A percentile compares a stretch with the other conserved stretches of the same genome.
These are phyloP conservation scores for Candida ipomoeae DNA, from an alignment of 805 yeast species.

Conservation along the genomic window DNA sequence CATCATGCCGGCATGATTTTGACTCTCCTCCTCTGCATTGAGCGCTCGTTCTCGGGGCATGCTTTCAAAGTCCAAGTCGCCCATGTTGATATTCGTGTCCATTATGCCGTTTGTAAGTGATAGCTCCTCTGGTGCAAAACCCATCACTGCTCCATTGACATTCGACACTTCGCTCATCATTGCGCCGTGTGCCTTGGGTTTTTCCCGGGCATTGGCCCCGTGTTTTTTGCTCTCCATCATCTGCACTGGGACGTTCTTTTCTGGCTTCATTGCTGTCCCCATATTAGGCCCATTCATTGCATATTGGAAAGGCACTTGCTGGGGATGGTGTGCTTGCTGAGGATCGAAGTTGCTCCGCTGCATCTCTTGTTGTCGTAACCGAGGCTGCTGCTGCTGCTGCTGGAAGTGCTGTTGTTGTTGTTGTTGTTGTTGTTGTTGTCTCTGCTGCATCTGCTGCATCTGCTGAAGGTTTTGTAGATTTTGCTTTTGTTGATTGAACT, in stretches of 20 bases:
- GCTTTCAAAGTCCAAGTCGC: not conserved
- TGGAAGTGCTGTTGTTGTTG: constrained; percentile 1
- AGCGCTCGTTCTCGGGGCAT: not conserved
- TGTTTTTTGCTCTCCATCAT: not conserved
- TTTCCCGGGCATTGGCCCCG: not conserved
- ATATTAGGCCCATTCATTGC: not conserved
- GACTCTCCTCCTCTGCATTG: not conserved
- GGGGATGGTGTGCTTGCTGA: not conserved
- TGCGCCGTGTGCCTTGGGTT: not conserved
- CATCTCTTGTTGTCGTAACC: not conserved
- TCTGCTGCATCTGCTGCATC: not conserved
- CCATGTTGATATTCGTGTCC: constrained; percentile 1
- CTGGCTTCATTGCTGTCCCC: not conserved
- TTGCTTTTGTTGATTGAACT: constrained; percentile 1
- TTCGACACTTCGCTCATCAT: not conserved
- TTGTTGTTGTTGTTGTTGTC: not conserved
- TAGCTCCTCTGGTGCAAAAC: not conserved
- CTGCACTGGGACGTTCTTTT: not conserved
- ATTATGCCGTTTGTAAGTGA: not conserved
- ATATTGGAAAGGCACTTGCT: not conserved
- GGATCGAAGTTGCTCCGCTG: not conserved
- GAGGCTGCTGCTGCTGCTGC: not conserved
- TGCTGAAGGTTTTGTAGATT: not conserved
- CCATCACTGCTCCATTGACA: not conserved
- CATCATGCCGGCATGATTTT: constrained; percentile 4